Evolutionary conservation across 768 basidiomycete genomes (phyloP), one percentile per base, ranked within the genome.

Genomic region (Tulasnella sp.): DNA sequence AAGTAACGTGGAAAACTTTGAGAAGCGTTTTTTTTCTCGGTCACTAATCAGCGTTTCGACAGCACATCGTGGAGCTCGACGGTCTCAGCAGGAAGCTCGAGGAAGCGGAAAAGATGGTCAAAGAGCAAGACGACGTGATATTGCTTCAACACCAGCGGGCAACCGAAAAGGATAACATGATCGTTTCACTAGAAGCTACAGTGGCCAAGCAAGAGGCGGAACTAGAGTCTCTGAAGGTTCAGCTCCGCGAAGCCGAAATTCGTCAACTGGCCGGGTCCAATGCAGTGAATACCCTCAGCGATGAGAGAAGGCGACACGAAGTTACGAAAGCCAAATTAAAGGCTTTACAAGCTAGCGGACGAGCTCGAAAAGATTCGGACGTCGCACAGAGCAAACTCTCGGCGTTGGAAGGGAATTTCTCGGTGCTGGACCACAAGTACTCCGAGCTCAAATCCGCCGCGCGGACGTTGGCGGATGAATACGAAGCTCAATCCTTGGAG

Each of bases 261-360:
- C 61, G 61, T n/a, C 61, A 67, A 29, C 61, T 67, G n/a, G 61
- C 61, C n/a, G 61, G 61, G 3, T 29, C 29, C n/a, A 67, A 67
- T 67, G 61, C 61, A 15, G 61, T 67, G n/a, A 29, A 67, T 32
- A 67, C 61, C 9, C 61, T 67, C 61, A 32, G 26, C 13, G 5
- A 74, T 13, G 73, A 74, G 26, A 37, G 73, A 51, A 74, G 51
- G 73, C 73, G 73, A 6, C 73, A 74, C 73, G 44, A 74, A 48
- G 23, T 46, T 20, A 48, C 73, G 42, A 44, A 51, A 74, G 44
- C 73, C 9, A 74, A 74, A 29, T 32, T 74, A 18, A 35, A 46
- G 20, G 73, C 42, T 42, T n/a, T 74, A 1, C 44, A 74, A 51
- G 32, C 44, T 18, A 51, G 16, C 16, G 51, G 51, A 5, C n/a